phyloP scores from a whole-genome alignment of 768 basidiomycete genomes.

The Candolleomyces efflorescens region DNA sequence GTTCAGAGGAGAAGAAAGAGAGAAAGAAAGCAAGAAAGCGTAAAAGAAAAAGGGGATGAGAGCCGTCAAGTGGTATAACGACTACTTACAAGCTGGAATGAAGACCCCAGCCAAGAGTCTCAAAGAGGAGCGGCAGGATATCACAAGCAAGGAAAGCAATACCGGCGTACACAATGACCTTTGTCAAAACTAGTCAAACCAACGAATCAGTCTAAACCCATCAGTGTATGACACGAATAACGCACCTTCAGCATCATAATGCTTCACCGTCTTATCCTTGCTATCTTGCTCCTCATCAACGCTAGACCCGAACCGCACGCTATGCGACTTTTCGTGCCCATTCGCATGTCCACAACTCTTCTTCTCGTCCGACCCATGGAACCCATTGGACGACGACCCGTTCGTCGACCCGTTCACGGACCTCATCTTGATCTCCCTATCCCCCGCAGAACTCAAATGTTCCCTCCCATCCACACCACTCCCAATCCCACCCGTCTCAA shows the following conservation, averaged over 20 bases:
- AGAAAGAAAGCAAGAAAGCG: too few species aligned
- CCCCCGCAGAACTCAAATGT: constrained; percentile 27
- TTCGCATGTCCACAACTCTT: constrained; percentile 6
- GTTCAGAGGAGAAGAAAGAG: not conserved
- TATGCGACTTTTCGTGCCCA: constrained; percentile 19
- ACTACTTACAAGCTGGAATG: constrained; percentile 15
- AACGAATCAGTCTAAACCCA: constrained; percentile 2
- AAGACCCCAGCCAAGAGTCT: constrained; percentile 66
- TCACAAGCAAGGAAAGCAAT: constrained; percentile 70
- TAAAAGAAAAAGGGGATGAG: not conserved
- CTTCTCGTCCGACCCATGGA: not conserved
- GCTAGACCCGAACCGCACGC: constrained; percentile 13
- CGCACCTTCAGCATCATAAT: constrained; percentile 85
- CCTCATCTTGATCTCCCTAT: constrained; percentile 65
- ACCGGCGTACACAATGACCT: constrained; percentile 86
- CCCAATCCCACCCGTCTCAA: constrained; percentile 43
- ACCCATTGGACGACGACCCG: not conserved
- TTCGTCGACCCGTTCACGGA: constrained; percentile 15
- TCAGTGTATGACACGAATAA: constrained; percentile 1
- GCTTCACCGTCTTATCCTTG: constrained; percentile 46
- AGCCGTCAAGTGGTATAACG: not conserved
- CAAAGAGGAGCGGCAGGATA: constrained; percentile 62
- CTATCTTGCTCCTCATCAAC: constrained; percentile 25
- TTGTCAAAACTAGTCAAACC: constrained; percentile 64
- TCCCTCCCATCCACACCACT: constrained; percentile 23